Evolutionary conservation across 305 asterid species (phyloP).

Genomic region (Plantago coronopus): DNA sequence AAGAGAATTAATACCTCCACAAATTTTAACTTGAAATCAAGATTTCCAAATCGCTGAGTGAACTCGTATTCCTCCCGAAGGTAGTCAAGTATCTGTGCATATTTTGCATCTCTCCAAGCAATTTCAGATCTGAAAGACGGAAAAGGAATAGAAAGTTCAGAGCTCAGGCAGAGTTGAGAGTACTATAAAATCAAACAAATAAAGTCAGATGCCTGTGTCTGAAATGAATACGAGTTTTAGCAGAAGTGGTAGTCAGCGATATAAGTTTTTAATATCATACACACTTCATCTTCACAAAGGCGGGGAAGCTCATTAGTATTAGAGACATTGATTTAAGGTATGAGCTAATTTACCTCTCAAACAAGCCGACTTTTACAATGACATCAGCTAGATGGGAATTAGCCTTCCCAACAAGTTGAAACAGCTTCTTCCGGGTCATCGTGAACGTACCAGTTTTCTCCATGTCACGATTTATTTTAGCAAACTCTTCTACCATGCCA

Average conservation of each 20-base stretch:
- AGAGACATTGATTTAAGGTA: background rate
- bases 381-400: constrained; percentile 95
- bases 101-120: constrained; percentile 98
- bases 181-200: background rate
- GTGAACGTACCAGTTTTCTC: constrained; percentile 94
- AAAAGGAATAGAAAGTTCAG: constrained; percentile 1
- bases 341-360: constrained; percentile 56
- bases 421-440: constrained; percentile 78
- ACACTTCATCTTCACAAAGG: no score
- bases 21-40: constrained; percentile 82
- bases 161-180: constrained; percentile 4
- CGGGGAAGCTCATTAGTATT: no score
- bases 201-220: no score
- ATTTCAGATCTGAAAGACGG: constrained; percentile 73
- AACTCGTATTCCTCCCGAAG: constrained; percentile 95
- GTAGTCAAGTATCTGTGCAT: constrained; percentile 84
- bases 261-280: no score
- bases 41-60: constrained; percentile 90
- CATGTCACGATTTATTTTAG: constrained; percentile 87
- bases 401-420: constrained; percentile 97
- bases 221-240: background rate
- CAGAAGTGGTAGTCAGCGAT: background rate
- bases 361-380: constrained; percentile 79
- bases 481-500: constrained; percentile 90
- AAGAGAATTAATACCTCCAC: constrained; percentile 77